Evolutionary conservation across 371 early-diverging fungal genomes (phyloP), one percentile per base, ranked within the genome.

Genomic region (Batkoa obscura): DNA sequence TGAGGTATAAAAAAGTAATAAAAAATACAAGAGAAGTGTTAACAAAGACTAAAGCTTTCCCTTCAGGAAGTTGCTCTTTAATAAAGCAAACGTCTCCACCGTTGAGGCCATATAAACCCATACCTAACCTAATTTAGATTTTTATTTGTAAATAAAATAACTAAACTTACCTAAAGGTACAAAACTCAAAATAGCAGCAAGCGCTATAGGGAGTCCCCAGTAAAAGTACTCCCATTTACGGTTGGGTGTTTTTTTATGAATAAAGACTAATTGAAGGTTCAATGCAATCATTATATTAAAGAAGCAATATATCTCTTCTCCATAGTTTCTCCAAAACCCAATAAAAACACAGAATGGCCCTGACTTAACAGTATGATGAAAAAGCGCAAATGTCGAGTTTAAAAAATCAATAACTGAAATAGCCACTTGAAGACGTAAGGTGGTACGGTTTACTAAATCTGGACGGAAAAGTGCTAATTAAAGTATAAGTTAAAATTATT

Each of bases 261-360:
- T 17, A 33, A 55, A 55, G 30, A 55, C 55, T 2, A 55, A 33
- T 2, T 55, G 55, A 4, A 55, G 33, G 31, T 55, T 55, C 5
- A 43, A 15, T 3, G 55, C 55, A 12, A 55, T 55, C 1, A 43
- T 15, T 2, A 53, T 39, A 39, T 53, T 53, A 6, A 53, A 38
- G 23, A 53, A 53, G 53, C 53, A 53, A 30, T 53, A 53, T n/a
- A 53, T 34, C 13, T 53, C 38, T 17, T 39, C 5, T 3, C 53
- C 53, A 34, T 17, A 34, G 2, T 38, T 3, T 39, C 53, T 3
- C 12, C 15, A 39, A 12, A 53, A 37, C 15, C 53, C 53, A 39
- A 8, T 10, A 12, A 53, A 36, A 4, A 9, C 13, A 17, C 53
- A 53, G 38, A 38, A 3, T 4, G 38, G 4, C 3, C 53, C 53